Evolutionary conservation across 805 yeast genomes (phyloP).

Genomic region (Debaryomyces maramus): DNA sequence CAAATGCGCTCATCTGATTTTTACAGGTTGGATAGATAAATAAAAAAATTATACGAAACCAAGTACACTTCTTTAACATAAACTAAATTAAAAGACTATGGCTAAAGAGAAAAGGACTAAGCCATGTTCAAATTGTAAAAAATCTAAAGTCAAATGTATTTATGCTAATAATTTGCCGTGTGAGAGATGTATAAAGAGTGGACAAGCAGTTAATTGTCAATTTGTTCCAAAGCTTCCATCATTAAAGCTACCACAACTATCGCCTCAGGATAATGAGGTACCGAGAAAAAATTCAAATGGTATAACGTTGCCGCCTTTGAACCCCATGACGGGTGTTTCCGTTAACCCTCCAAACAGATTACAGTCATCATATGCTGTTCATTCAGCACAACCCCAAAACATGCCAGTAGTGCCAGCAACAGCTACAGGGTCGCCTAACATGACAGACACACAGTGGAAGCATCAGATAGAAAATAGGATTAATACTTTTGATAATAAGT

Average conservation of each 20-base stretch:
- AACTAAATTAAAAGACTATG: no score
- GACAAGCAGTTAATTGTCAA: conserved; percentile 48
- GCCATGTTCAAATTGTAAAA: conserved; percentile 65
- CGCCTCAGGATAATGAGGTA: conserved; percentile 1
- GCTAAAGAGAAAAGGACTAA: conserved; percentile 46
- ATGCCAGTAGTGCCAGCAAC: conserved; percentile 2
- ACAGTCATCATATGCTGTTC: conserved; percentile 1
- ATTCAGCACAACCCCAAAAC: background rate
- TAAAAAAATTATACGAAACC: no score
- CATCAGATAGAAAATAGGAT: conserved; percentile 35
- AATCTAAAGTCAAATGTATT: conserved; percentile 61
- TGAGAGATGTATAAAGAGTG: conserved; percentile 53
- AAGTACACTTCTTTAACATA: no score
- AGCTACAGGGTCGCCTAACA: conserved; percentile 1
- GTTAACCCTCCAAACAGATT: background rate
- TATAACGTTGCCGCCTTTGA: conserved; percentile 16
- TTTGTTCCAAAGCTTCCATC: conserved; percentile 56
- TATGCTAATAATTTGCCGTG: conserved; percentile 53
- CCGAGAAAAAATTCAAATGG: conserved; percentile 6
- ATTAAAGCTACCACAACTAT: conserved; percentile 28
- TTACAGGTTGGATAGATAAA: no score
- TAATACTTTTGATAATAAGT: conserved; percentile 35
- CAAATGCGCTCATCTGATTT: no score
- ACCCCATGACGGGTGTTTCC: conserved; percentile 8
- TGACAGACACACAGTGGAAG: conserved; percentile 29